Percentiles rank a stretch among this genome's conserved stretches.
phyloP scores from a whole-genome alignment of 2,329 filamentous ascomycete species.

The Lasiodiplodia theobromae region DNA sequence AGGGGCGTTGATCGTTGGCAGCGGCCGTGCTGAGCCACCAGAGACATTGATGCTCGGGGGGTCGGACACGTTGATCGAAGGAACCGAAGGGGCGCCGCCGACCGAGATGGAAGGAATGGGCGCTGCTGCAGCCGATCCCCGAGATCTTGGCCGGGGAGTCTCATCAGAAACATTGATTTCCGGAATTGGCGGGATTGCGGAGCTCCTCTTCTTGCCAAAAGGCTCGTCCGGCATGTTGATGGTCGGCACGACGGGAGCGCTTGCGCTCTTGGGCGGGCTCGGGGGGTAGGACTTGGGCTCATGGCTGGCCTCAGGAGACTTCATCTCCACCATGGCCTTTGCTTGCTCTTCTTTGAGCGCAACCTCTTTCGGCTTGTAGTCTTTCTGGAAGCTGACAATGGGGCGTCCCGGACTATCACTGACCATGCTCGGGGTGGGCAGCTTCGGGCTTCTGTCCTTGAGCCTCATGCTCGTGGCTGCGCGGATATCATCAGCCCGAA shows the following conservation, averaged over 20 bases:
- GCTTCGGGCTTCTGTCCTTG: slow-evolving; percentile 83
- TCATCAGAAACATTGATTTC: slow-evolving; percentile 38
- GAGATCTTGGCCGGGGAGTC: slow-evolving; percentile 39
- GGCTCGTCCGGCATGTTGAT: slow-evolving; percentile 57
- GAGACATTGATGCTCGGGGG: slow-evolving; percentile 37
- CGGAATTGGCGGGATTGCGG: slow-evolving; percentile 47
- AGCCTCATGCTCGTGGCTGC: slow-evolving; percentile 88
- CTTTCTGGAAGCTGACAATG: slow-evolving; percentile 94
- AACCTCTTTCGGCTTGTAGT: slow-evolving; percentile 79
- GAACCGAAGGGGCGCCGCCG: slow-evolving; percentile 30
- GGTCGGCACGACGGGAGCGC: slow-evolving; percentile 55
- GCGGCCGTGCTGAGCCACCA: slow-evolving; percentile 37
- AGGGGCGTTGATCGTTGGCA: slow-evolving; percentile 32
- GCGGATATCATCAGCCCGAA: slow-evolving; percentile 85
- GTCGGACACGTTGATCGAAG: slow-evolving; percentile 60
- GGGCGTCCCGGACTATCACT: slow-evolving; percentile 89
- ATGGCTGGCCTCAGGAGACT: slow-evolving; percentile 11
- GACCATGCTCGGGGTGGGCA: slow-evolving; percentile 88
- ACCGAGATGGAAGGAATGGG: slow-evolving; percentile 33
- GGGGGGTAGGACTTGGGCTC: slow-evolving; percentile 38
- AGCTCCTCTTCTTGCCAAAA: slow-evolving; percentile 48
- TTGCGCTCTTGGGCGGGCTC: slow-evolving; percentile 44
- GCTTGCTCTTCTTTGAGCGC: slow-evolving; percentile 67
- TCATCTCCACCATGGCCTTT: slow-evolving; percentile 34
- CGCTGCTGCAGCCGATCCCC: slow-evolving; percentile 50